These are phyloP conservation scores for Tylopilus cervinicoccineus DNA, from an alignment of 768 basidiomycete genomes.

Conservation along the genomic window DNA sequence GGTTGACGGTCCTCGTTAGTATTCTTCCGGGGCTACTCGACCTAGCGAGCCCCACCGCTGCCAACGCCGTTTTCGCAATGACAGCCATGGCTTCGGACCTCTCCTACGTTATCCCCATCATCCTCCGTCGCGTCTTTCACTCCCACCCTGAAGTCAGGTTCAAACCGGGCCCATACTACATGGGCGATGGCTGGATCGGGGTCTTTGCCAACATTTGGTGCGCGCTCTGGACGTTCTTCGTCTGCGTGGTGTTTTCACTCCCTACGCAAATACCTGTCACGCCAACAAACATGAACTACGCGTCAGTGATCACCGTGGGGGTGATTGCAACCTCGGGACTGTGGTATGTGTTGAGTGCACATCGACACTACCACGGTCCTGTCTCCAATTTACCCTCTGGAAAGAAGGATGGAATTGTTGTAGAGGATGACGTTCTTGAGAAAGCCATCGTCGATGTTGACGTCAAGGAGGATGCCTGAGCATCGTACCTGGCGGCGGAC, in stretches of 20 bases:
- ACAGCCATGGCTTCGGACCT: slow-evolving; percentile 50
- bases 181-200: slow-evolving; percentile 49
- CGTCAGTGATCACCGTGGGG: slow-evolving; percentile 32
- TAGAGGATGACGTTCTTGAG: neutral
- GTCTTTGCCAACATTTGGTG: slow-evolving; percentile 43
- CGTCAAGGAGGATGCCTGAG: neutral
- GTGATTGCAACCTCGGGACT: slow-evolving; percentile 29
- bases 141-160: slow-evolving; percentile 57
- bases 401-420: neutral
- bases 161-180: slow-evolving; percentile 58
- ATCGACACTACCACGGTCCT: slow-evolving; percentile 56
- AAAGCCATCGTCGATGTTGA: neutral
- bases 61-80: slow-evolving; percentile 56
- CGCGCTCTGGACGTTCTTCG: slow-evolving; percentile 43
- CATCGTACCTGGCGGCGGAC: neutral
- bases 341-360: slow-evolving; percentile 54
- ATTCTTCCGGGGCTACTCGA: slow-evolving; percentile 46
- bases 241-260: slow-evolving; percentile 46
- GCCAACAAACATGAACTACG: slow-evolving; percentile 49
- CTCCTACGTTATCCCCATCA: slow-evolving; percentile 56
- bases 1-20: slow-evolving; percentile 43
- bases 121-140: slow-evolving; percentile 46
- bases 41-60: slow-evolving; percentile 49
- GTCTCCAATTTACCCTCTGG: slow-evolving; percentile 41
- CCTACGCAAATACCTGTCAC: slow-evolving; percentile 50